These are phyloP conservation scores for Excoecaria cochinchinensis DNA, from an alignment of 345 rosid genomes.

Conservation along the genomic window DNA sequence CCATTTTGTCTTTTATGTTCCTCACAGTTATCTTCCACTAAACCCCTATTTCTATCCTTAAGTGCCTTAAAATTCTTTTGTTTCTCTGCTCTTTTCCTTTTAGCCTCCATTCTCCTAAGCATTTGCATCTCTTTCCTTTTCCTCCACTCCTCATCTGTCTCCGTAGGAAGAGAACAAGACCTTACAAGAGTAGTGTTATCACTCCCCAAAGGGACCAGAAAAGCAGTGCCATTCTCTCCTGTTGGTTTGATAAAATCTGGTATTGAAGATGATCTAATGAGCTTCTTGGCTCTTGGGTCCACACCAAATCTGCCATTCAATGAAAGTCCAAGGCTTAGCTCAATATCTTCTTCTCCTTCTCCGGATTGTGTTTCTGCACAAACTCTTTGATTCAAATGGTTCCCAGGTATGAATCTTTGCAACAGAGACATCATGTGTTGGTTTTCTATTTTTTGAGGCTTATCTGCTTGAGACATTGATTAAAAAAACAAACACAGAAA, in stretches of 20 bases:
- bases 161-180: constrained; percentile 64
- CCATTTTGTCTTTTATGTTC: constrained; percentile 29
- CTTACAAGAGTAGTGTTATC: constrained; percentile 29
- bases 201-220: constrained; percentile 19
- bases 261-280: constrained; percentile 55
- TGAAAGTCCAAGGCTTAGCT: constrained; percentile 76
- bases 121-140: constrained; percentile 68
- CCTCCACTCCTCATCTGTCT: constrained; percentile 70
- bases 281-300: constrained; percentile 56
- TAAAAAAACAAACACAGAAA: background rate
- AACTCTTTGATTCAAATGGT: constrained; percentile 21
- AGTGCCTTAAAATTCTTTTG: constrained; percentile 45
- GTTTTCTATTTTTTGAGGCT: constrained; percentile 25
- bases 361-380: constrained; percentile 10
- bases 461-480: constrained; percentile 39
- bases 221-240: constrained; percentile 17
- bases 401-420: constrained; percentile 38
- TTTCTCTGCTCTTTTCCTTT: constrained; percentile 76
- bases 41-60: constrained; percentile 25
- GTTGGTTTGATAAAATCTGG: constrained; percentile 46
- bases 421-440: constrained; percentile 25
- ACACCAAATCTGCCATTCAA: constrained; percentile 80
- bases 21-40: constrained; percentile 29
- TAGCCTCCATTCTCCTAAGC: constrained; percentile 67
- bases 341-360: constrained; percentile 45